phyloP scores from a whole-genome alignment of 2,329 filamentous ascomycete genomes.

The Chaetomium globosum region DNA sequence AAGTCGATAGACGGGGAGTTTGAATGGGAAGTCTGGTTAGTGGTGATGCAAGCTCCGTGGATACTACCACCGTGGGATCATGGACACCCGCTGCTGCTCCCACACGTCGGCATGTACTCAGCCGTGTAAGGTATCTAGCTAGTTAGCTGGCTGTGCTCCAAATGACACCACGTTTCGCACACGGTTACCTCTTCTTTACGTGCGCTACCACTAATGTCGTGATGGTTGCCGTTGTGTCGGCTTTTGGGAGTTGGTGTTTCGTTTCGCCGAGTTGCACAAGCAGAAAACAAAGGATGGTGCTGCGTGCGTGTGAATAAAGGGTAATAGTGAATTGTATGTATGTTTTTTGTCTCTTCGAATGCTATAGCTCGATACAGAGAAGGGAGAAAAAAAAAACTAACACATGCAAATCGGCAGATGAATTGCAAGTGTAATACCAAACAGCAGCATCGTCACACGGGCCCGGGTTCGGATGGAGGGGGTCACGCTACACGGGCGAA shows the following conservation, averaged over 20 bases:
- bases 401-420: neutral
- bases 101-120: neutral
- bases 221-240: neutral
- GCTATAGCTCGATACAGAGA: neutral
- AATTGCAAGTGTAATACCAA: neutral
- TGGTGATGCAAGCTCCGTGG: neutral
- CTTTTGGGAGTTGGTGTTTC: neutral
- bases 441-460: neutral
- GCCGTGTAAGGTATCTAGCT: neutral
- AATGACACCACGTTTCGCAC: neutral
- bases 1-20: neutral
- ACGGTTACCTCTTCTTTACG: neutral
- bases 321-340: neutral
- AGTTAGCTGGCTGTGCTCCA: neutral
- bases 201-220: neutral
- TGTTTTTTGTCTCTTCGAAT: neutral
- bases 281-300: neutral
- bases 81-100: neutral
- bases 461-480: neutral
- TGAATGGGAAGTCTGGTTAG: neutral
- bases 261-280: neutral
- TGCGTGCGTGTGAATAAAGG: neutral
- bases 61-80: neutral
- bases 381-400: neutral
- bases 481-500: neutral